Evolutionary conservation across 83 land plant species (phyloP), one percentile per base, ranked within the genome.

Genomic region (Diphasiastrum complanatum): DNA sequence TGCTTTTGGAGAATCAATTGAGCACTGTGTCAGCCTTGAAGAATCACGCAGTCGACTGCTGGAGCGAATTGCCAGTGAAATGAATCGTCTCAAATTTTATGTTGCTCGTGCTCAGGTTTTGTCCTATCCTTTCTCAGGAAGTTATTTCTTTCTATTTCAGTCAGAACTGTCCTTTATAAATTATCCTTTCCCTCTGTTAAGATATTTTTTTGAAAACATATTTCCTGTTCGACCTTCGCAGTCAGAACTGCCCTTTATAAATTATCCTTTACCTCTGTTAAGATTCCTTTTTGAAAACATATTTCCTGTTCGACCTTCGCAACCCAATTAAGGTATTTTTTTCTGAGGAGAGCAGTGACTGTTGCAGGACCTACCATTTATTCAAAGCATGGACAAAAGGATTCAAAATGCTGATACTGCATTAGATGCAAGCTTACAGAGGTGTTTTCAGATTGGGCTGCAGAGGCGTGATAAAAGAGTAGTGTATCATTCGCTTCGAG

Each of bases 61-160:
- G 71, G 99, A 93, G 63, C 79, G 99, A 63, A 93, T 93, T 63
- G 91, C 99, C 20, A 89, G 99, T 76, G 99, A 93, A 66, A 93
- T 93, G 96, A 93, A 93, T 70, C 80, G 99, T 26, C 60, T 93
- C 47, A 93, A 93, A 52, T 93, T 89, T 60, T 83, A 83, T 56
- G 77, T 86, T 55, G 84, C 93, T 45, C 84, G 82, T 65, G 83
- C 82, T 33, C 78, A 93, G 96, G 99, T 93, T 24, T 75, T 52
- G 33, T 60, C 33, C 61, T 61, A 40, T 26, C 45, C 41, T 38
- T 30, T 19, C 26, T 5, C 60, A 4, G n/a, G n/a, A n/a, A n/a
- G n/a, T n/a, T n/a, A n/a, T n/a, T n/a, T n/a, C 55, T 4, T 19
- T 8, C 30, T 11, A 25, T 8, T 12, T 18, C 53, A 50, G 16